Evolutionary conservation across 148 eudicot genomes (phyloP).

Genomic region (Chenopodium berlandieri): DNA sequence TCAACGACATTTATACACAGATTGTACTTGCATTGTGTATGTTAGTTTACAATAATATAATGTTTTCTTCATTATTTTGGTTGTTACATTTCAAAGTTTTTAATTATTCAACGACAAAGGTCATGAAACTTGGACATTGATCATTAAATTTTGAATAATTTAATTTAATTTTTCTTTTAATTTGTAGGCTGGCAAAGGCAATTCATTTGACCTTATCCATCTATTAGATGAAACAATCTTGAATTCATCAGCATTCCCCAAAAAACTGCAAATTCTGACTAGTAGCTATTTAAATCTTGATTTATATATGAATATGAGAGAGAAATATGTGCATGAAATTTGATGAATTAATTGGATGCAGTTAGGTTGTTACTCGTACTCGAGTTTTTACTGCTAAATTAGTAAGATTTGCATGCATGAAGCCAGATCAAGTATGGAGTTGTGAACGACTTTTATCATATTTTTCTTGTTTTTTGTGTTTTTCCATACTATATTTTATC

Average conservation of each 20-base stretch:
- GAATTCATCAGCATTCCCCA: constrained; percentile 22
- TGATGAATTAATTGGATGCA: constrained; percentile 1
- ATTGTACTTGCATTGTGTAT: neutral
- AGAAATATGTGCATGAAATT: neutral
- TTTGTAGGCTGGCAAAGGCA: neutral
- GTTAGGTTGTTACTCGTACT: neutral
- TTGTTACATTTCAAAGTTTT: too few relatives aligned
- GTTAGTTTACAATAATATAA: too few relatives aligned
- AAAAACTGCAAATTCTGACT: constrained; percentile 23
- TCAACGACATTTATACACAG: constrained; percentile 3
- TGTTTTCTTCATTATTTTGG: too few relatives aligned
- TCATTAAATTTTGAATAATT: neutral
- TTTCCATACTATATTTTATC: neutral
- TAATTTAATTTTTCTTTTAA: neutral
- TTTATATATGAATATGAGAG: neutral
- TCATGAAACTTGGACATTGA: constrained; percentile 9
- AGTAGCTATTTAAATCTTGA: neutral
- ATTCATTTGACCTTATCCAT: constrained; percentile 15
- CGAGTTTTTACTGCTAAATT: neutral
- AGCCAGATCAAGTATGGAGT: neutral
- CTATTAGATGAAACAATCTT: constrained; percentile 2
- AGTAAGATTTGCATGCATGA: neutral
- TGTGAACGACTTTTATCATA: constrained; percentile 10
- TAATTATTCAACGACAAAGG: constrained; percentile 12
- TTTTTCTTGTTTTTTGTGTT: neutral